Evolutionary conservation across 1,284 basidiomycete genomes (phyloP).

Genomic region (Pholiota adiposa): DNA sequence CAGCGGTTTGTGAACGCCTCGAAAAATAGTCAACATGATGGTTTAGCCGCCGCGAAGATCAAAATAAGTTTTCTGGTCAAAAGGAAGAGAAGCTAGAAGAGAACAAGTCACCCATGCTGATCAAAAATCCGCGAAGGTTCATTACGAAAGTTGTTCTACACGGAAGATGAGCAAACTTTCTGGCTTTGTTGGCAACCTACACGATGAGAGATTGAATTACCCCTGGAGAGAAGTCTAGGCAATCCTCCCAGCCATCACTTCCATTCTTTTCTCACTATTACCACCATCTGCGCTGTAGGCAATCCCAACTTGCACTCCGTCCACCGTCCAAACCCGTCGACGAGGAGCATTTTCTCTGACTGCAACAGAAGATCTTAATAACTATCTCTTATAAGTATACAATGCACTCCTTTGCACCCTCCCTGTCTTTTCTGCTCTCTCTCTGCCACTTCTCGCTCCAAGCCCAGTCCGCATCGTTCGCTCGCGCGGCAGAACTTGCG

Average conservation of each 20-base stretch:
- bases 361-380: neutral
- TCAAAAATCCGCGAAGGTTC: no score
- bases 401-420: constrained; percentile 23
- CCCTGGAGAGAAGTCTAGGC: no score
- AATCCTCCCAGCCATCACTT: neutral
- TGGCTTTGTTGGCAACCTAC: no score
- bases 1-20: no score
- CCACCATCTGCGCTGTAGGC: neutral
- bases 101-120: no score
- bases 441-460: constrained; percentile 11
- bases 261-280: neutral
- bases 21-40: no score
- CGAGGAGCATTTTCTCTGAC: neutral
- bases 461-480: neutral
- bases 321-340: neutral
- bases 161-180: no score
- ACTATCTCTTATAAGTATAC: neutral
- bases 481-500: constrained; percentile 10
- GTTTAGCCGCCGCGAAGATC: no score
- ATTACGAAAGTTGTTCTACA: no score
- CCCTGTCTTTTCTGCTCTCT: constrained; percentile 24
- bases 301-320: neutral
- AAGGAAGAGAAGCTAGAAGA: no score
- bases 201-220: no score
- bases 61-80: no score